Percentiles rank a stretch among this genome's conserved stretches.
These are phyloP conservation scores for Termitomyces bulborhizus DNA, from an alignment of 768 basidiomycete genomes.

Conservation along the genomic window DNA sequence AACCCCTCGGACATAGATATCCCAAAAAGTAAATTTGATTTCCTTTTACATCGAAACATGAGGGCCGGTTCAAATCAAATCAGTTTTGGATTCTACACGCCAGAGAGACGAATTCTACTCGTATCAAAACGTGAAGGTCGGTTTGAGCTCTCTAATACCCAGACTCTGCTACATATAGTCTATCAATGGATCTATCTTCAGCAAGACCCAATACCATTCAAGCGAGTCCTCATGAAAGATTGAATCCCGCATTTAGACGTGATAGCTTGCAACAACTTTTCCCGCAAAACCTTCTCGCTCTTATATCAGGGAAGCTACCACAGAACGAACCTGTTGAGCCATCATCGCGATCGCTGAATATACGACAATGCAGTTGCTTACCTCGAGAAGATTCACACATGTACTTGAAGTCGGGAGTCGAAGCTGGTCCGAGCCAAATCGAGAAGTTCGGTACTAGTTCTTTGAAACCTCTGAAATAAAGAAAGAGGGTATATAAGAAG, in stretches of 20 bases:
- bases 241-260: slow-evolving; percentile 50
- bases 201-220: too few relatives aligned
- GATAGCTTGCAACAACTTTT: too few relatives aligned
- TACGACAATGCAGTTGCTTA: slow-evolving; percentile 22
- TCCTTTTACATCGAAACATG: neutral
- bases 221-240: too few relatives aligned
- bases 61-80: neutral
- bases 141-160: slow-evolving; percentile 18
- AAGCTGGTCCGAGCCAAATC: slow-evolving; percentile 65
- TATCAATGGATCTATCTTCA: too few relatives aligned
- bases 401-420: slow-evolving; percentile 77
- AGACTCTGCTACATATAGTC: too few relatives aligned
- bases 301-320: too few relatives aligned
- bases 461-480: slow-evolving; percentile 81
- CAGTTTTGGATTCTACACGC: too few relatives aligned
- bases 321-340: too few relatives aligned
- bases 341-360: neutral
- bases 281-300: too few relatives aligned
- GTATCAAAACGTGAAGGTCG: neutral
- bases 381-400: slow-evolving; percentile 91
- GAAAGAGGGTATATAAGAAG: too few relatives aligned
- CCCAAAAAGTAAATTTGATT: neutral
- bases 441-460: slow-evolving; percentile 85
- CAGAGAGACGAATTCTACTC: too few relatives aligned
- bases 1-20: slow-evolving; percentile 11